Percentiles rank a stretch among this genome's conserved stretches.
Evolutionary conservation across 2,329 filamentous ascomycete genomes (phyloP).

Genomic region (Pseudocercospora vitis): DNA sequence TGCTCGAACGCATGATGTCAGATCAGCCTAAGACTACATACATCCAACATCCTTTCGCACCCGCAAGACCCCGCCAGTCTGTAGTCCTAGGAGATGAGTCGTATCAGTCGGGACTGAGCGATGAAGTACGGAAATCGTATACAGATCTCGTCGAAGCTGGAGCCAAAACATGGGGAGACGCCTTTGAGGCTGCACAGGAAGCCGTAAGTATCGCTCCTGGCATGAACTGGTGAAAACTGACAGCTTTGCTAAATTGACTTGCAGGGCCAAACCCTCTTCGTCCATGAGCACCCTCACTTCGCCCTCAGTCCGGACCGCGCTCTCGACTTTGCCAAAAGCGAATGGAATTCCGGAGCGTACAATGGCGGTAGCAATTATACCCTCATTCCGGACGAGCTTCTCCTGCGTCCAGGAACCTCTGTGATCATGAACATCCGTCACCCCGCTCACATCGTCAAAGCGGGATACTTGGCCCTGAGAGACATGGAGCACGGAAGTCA

Average conservation of each 20-base stretch:
- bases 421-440: slow-evolving; percentile 43
- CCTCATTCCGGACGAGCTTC: slow-evolving; percentile 40
- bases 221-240: no score
- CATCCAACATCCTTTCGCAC: not conserved
- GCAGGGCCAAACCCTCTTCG: not conserved
- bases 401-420: slow-evolving; percentile 32
- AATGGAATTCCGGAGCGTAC: not conserved
- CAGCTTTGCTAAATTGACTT: not conserved
- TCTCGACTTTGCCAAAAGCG: not conserved
- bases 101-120: not conserved
- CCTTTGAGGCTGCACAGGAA: not conserved
- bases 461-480: slow-evolving; percentile 34
- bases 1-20: slow-evolving; percentile 1
- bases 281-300: not conserved
- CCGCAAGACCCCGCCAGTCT: not conserved
- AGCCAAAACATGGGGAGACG: not conserved
- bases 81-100: not conserved
- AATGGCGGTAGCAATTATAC: slow-evolving; percentile 26
- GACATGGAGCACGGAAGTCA: slow-evolving; percentile 11
- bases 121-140: not conserved
- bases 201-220: not conserved
- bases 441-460: slow-evolving; percentile 42
- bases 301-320: not conserved
- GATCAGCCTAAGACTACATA: not conserved
- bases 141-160: not conserved